Evolutionary conservation across 2,329 filamentous ascomycete species (phyloP).

Genomic region (Microdochium trichocladiopsis): DNA sequence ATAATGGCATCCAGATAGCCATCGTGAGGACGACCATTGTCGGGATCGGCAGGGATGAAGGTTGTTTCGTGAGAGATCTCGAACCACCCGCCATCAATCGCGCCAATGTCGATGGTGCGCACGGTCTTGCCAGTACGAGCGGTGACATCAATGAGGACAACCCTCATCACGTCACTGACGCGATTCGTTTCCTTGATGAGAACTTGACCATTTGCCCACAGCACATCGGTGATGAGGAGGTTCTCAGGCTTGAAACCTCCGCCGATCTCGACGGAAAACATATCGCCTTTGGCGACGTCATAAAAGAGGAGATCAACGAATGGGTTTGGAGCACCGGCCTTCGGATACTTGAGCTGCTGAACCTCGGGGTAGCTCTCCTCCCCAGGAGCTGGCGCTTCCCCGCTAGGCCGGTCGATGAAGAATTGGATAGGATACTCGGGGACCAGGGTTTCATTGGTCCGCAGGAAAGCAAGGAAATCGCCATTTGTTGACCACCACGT

Average conservation of each 20-base stretch:
- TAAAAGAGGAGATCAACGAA: constrained; percentile 85
- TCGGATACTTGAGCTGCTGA: constrained; percentile 92
- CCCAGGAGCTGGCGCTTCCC: constrained; percentile 56
- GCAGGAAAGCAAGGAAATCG: constrained; percentile 81
- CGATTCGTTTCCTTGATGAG: constrained; percentile 90
- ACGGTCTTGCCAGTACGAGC: constrained; percentile 70
- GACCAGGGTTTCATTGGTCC: constrained; percentile 88
- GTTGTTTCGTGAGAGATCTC: constrained; percentile 83
- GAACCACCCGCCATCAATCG: constrained; percentile 95
- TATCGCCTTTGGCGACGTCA: constrained; percentile 68
- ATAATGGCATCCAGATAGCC: constrained; percentile 93
- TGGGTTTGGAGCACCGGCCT: constrained; percentile 89
- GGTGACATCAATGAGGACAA: constrained; percentile 76
- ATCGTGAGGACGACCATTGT: constrained; percentile 68
- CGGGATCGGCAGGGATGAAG: constrained; percentile 78
- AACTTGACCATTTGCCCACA: constrained; percentile 83
- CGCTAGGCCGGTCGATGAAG: constrained; percentile 81
- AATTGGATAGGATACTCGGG: constrained; percentile 92
- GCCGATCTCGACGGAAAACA: constrained; percentile 72
- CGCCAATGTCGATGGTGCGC: constrained; percentile 68
- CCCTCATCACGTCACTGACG: constrained; percentile 83
- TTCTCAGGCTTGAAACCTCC: constrained; percentile 75
- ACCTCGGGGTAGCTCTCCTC: constrained; percentile 89
- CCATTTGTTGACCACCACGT: constrained; percentile 96
- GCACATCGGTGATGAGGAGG: constrained; percentile 83